Evolutionary conservation across 352 stramenopile genomes (phyloP), one percentile per base, ranked within the genome.

Genomic region (Globisporangium mamillatum): DNA sequence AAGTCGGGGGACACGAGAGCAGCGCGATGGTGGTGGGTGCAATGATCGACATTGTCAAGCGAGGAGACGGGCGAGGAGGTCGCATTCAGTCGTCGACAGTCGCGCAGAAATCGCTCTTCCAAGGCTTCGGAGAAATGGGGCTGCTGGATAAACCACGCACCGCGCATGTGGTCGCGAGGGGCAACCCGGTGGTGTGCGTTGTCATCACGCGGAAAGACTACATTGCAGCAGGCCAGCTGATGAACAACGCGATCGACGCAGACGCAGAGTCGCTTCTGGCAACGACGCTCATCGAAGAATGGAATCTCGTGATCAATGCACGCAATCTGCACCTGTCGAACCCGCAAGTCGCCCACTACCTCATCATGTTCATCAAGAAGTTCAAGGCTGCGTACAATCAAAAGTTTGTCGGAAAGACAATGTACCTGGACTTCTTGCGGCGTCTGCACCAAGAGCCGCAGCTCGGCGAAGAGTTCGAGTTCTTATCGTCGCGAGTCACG

Each of bases 71-170:
- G 59, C 50, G 55, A 63, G 22, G 68, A 48, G 32, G 55, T 32
- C 54, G 60, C 52, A 16, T 77, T 0, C 62, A 60, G 34, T 72
- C 65, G n/a, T 81, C 79, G 2, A 64, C 79, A 20, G 72, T 90
- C 4, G 80, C 78, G 7, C 78, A 78, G 34, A 92, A 91, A 67
- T 76, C 76, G 12, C 50, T 83, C 52, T 92, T 83, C 41, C 76
- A 93, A 67, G 79, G 86, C 36, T 93, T 94, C 67, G 86, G 84
- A 1, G 86, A 94, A 54, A 94, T 94, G 86, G 86, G 84, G 5
- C 73, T 94, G 16, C 71, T 94, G 27, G 78, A 74, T 18, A 83
- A 81, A 41, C 77, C 84, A 18, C 74, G 84, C 25, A 82, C 84
- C 0, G 75, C 86, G 0, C 67, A 78, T 25, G 84, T 90, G 14